Conservation (phyloP, 305 asterid species). For the Plantago coronopus region DNA sequence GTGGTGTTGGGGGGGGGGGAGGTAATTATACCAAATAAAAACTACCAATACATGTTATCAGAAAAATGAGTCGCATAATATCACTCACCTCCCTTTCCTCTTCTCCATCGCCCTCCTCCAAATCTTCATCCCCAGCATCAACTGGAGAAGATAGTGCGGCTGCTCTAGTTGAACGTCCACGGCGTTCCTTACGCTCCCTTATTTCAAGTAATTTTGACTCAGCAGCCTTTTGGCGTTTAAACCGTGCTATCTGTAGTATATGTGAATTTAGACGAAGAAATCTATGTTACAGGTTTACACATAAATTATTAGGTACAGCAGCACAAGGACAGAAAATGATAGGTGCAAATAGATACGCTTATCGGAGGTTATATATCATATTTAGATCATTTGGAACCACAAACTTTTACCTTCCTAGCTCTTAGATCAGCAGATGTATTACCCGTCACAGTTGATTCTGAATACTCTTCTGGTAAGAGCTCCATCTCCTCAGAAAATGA, state of each 20-base stretch:
- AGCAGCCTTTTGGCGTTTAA: conserved; percentile 84
- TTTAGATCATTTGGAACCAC: background rate
- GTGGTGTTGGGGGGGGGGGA: too few relatives aligned
- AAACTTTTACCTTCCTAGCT: conserved; percentile 68
- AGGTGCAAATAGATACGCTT: too few relatives aligned
- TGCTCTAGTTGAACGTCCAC: conserved; percentile 95
- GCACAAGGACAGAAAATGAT: too few relatives aligned
- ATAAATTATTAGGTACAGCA: background rate
- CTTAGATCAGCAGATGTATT: conserved; percentile 59
- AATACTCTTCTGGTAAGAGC: conserved; percentile 83
- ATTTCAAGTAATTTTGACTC: conserved; percentile 82
- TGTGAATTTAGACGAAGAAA: conserved; percentile 14
- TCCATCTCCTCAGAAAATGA: conserved; percentile 88
- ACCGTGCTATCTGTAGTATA: conserved; percentile 71
- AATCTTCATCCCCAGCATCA: conserved; percentile 68
- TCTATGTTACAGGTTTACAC: background rate
- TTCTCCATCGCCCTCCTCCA: conserved; percentile 88
- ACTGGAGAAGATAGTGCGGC: conserved; percentile 80
- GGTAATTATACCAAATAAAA: background rate
- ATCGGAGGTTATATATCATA: background rate
- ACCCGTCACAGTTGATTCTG: conserved; percentile 42
- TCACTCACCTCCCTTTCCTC: conserved; percentile 88
- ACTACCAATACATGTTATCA: background rate
- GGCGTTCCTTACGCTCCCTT: conserved; percentile 86
- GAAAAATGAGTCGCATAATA: conserved; percentile 2